Base-by-base conservation (phyloP, 148 eudicot species). In the Suaeda aralocaspica region DNA sequence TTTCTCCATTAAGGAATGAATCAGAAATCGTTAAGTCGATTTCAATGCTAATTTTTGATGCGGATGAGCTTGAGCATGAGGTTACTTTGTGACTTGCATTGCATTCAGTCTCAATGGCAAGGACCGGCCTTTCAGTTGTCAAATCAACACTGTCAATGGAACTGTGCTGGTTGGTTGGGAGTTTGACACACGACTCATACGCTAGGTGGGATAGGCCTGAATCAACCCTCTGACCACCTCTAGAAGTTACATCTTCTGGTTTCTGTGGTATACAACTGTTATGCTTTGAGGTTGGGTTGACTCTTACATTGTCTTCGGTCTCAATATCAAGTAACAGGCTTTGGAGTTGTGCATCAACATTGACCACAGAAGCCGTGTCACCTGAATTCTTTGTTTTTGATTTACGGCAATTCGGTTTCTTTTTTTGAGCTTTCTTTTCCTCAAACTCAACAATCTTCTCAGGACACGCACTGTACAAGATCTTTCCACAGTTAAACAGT, bases 401-500 rank as follows among this genome's bases (percentile, higher is more conserved):
- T 81, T 79, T 88, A n/a, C 69, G 77, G 11, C 46, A 51, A 18
- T 83, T 82, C 58, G 68, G 83, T 68, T 82, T 87, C 86, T 92
- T 89, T 72, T 57, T 74, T 51, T 85, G 86, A 65, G 85, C 90
- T 79, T 64, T 80, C 71, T 76, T 80, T 72, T 86, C 82, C 79
- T 82, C 79, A 49, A 86, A 92, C 75, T 92, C 98, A 74, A 44
- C 56, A 52, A 86, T 89, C 84, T 76, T 89, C 80, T 92, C 98
- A 12, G 91, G 91, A 75, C 98, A 92, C 76, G 98, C 98, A 72
- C 98, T 92, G 84, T 22, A 50, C 55, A 19, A 6, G 31, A 16
- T 53, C 67, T 39, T 41, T 29, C 36, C 12, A 36, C 18, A 26
- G 36, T n/a, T 58, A 58, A 58, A 19, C 21, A 4, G 24, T 4